Conservation (phyloP, 768 basidiomycete genomes). For the Lentinus brumalis region DNA sequence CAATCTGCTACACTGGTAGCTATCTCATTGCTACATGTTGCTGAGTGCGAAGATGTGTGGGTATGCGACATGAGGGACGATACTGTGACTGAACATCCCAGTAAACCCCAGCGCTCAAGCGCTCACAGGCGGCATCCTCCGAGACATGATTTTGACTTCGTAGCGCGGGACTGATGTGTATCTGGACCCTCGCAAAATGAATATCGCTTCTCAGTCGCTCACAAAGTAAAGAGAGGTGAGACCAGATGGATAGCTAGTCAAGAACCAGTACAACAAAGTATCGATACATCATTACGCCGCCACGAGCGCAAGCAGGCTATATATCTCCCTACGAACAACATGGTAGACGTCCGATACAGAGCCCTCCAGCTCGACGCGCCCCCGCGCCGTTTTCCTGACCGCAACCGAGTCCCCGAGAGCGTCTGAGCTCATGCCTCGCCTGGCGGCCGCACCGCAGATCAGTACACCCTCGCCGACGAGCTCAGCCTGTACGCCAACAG, state of each 20-base stretch:
- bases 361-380: conserved; percentile 88
- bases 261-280: conserved; percentile 3
- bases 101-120: no score
- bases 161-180: no score
- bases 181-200: no score
- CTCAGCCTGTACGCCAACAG: conserved; percentile 83
- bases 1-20: no score
- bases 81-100: no score
- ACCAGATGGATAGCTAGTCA: neutral
- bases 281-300: conserved; percentile 46
- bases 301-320: conserved; percentile 87
- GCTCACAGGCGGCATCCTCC: no score
- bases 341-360: conserved; percentile 88
- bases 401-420: conserved; percentile 71
- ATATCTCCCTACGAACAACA: conserved; percentile 85
- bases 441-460: conserved; percentile 73
- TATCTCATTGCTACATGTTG: no score
- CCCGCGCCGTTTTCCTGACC: conserved; percentile 84
- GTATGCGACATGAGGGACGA: no score
- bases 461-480: conserved; percentile 97
- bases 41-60: no score
- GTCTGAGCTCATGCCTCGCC: conserved; percentile 42
- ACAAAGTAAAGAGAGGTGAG: no score
- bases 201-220: no score
- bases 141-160: no score